Percentiles rank a stretch among this genome's conserved stretches.
These are phyloP conservation scores for Sindora glabra DNA, from an alignment of 306 rosid genomes.

Conservation along the genomic window DNA sequence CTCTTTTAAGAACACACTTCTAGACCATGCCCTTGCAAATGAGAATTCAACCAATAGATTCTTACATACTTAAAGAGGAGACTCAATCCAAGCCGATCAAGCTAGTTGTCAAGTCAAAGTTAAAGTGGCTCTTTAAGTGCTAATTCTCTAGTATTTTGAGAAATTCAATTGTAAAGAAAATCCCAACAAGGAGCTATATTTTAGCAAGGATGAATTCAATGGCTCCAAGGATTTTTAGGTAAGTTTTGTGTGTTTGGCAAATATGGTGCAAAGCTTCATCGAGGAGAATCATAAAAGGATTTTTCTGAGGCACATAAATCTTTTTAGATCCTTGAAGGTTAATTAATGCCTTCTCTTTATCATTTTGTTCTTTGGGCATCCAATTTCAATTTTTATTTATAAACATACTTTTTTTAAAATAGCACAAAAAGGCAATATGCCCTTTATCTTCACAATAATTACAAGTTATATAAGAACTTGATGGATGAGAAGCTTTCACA, in stretches of 20 bases:
- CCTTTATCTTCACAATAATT: no score
- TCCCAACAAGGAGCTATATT: slow-evolving; percentile 26
- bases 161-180: slow-evolving; percentile 36
- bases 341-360: no score
- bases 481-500: no score
- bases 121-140: slow-evolving; percentile 69
- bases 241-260: slow-evolving; percentile 60
- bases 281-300: slow-evolving; percentile 71
- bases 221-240: slow-evolving; percentile 53
- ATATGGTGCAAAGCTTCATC: slow-evolving; percentile 79
- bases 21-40: slow-evolving; percentile 45
- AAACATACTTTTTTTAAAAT: no score
- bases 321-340: no score
- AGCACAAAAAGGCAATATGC: no score
- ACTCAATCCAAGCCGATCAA: slow-evolving; percentile 36
- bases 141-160: slow-evolving; percentile 55
- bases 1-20: no score
- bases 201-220: slow-evolving; percentile 23
- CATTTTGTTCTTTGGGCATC: no score
- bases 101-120: slow-evolving; percentile 63
- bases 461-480: no score
- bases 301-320: no score
- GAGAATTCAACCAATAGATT: slow-evolving; percentile 84
- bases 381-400: no score
- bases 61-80: slow-evolving; percentile 28